phyloP scores from a whole-genome alignment of 1,284 basidiomycete genomes.

The Ceraceosorus bombacis region DNA sequence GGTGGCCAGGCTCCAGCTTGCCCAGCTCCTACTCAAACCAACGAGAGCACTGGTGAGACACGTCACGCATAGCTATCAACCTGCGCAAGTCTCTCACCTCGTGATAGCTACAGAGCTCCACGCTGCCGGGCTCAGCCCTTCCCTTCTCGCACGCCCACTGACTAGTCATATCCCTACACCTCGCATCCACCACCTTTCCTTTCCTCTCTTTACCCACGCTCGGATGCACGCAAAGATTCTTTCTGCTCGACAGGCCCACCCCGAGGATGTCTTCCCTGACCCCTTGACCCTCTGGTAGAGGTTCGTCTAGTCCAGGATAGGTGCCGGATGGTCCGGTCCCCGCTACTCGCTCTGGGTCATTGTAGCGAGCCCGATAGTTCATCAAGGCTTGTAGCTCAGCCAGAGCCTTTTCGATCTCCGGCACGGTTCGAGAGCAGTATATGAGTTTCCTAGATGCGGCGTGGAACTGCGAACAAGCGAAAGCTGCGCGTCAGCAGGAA shows the following conservation, averaged over 20 bases:
- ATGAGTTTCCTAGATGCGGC: conserved; percentile 87
- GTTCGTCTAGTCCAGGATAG: conserved; percentile 20
- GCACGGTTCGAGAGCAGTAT: conserved; percentile 99
- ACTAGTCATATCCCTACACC: conserved; percentile 91
- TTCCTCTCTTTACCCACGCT: conserved; percentile 96
- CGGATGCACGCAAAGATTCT: conserved; percentile 94
- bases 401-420: conserved; percentile 97
- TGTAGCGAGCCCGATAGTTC: conserved; percentile 62
- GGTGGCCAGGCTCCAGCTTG: conserved; percentile 71
- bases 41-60: background rate
- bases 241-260: conserved; percentile 85
- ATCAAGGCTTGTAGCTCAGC: conserved; percentile 91
- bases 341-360: conserved; percentile 51
- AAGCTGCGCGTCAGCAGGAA: too few relatives aligned
- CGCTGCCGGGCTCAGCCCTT: conserved; percentile 77
- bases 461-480: conserved; percentile 62
- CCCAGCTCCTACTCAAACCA: conserved; percentile 58
- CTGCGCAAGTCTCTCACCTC: conserved; percentile 59
- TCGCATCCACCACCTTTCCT: conserved; percentile 90
- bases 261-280: conserved; percentile 63
- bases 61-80: too few relatives aligned
- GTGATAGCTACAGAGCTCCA: conserved; percentile 88
- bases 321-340: conserved; percentile 37
- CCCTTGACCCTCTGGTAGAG: conserved; percentile 20
- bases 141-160: conserved; percentile 76